Percentiles rank a stretch among this genome's conserved stretches.
phyloP scores from a whole-genome alignment of 2,329 filamentous ascomycete genomes.

The Colletotrichum camelliae region DNA sequence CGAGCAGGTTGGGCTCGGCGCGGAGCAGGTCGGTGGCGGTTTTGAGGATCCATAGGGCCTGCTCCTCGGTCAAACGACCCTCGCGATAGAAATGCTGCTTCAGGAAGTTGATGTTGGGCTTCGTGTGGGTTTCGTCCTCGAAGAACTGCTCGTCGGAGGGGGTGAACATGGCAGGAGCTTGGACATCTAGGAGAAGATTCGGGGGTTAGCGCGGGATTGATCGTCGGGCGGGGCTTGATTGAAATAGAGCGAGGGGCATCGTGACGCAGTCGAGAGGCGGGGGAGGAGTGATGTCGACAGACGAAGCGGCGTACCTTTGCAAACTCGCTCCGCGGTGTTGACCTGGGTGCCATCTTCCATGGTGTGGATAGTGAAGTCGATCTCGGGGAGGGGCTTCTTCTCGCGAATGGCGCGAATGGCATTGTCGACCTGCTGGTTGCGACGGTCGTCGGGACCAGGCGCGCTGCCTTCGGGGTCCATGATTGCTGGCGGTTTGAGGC shows the following conservation, averaged over 20 bases:
- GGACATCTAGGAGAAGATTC: slow-evolving; percentile 73
- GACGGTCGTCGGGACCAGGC: slow-evolving; percentile 49
- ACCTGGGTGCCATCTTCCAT: slow-evolving; percentile 98
- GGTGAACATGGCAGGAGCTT: slow-evolving; percentile 92
- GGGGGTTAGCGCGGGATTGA: slow-evolving; percentile 26
- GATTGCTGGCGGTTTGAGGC: slow-evolving; percentile 23
- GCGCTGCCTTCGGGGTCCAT: slow-evolving; percentile 54
- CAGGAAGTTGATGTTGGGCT: slow-evolving; percentile 91
- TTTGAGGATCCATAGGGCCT: slow-evolving; percentile 93
- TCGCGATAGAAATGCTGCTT: slow-evolving; percentile 99
- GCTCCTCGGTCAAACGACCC: slow-evolving; percentile 94
- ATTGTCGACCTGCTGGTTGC: slow-evolving; percentile 78
- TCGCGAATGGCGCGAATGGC: slow-evolving; percentile 89
- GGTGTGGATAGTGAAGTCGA: slow-evolving; percentile 97
- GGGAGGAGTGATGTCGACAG: slow-evolving; percentile 5
- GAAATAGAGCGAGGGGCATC: slow-evolving; percentile 14
- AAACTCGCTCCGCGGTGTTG: slow-evolving; percentile 93
- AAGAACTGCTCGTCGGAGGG: slow-evolving; percentile 96
- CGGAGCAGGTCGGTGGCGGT: slow-evolving; percentile 87
- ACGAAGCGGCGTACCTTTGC: slow-evolving; percentile 77
- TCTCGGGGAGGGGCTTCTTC: slow-evolving; percentile 95
- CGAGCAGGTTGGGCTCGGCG: slow-evolving; percentile 91
- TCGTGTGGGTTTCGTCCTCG: slow-evolving; percentile 81
- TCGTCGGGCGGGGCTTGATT: slow-evolving; percentile 11
- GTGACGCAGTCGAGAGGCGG: slow-evolving; percentile 22